Percentiles rank a stretch among this genome's conserved stretches.
phyloP scores from a whole-genome alignment of 1,139 yeast species.

The Kurtzmaniella quercitrusa region DNA sequence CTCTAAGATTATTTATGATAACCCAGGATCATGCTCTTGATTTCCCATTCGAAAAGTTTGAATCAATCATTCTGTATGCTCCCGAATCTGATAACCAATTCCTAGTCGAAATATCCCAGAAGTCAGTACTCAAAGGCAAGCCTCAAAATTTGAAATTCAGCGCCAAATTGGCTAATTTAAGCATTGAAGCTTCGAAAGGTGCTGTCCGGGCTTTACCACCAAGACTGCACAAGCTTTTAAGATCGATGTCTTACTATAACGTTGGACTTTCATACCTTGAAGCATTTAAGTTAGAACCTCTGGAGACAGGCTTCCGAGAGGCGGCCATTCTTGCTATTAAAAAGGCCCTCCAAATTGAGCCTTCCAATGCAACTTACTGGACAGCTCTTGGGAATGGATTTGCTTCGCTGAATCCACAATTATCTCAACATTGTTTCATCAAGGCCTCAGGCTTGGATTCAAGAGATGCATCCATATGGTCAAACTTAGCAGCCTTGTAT shows the following conservation, averaged over 20 bases:
- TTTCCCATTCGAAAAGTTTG: conserved; percentile 42
- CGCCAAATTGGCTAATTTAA: conserved; percentile 19
- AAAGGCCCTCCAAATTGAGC: conserved; percentile 66
- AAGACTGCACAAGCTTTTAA: conserved; percentile 42
- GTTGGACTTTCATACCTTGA: conserved; percentile 63
- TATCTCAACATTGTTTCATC: conserved; percentile 90
- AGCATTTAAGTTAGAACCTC: conserved; percentile 35
- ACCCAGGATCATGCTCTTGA: conserved; percentile 39
- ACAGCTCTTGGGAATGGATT: conserved; percentile 71
- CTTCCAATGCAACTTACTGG: conserved; percentile 74
- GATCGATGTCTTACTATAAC: conserved; percentile 64
- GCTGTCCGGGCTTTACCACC: conserved; percentile 26
- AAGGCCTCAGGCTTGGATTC: conserved; percentile 71
- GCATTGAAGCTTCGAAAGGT: conserved; percentile 26
- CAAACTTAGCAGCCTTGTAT: conserved; percentile 75
- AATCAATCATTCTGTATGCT: conserved; percentile 25
- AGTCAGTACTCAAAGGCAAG: conserved; percentile 2
- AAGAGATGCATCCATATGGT: conserved; percentile 70
- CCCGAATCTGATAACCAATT: conserved; percentile 8
- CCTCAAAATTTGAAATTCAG: neutral
- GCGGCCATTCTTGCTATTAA: conserved; percentile 56
- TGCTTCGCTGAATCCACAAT: conserved; percentile 56
- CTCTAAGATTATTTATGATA: conserved; percentile 40
- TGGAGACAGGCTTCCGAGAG: conserved; percentile 25
- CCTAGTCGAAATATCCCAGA: conserved; percentile 7